Evolutionary conservation across 805 yeast genomes (phyloP).

Genomic region (Yamadazyma tumulicola): DNA sequence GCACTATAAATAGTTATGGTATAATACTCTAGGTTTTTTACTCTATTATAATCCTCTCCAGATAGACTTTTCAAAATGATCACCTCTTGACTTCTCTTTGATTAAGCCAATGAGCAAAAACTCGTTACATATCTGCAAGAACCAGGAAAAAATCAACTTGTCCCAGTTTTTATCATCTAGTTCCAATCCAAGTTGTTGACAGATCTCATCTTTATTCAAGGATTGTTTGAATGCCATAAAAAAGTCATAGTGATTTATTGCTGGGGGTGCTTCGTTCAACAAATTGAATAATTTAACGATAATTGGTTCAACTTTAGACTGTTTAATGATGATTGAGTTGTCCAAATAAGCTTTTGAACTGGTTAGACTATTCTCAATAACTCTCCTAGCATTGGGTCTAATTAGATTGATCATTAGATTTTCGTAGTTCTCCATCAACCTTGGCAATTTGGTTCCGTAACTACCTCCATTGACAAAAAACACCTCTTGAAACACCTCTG

Average conservation of each 20-base stretch:
- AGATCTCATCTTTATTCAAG: conserved; percentile 25
- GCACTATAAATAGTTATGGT: not conserved
- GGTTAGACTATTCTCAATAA: conserved; percentile 30
- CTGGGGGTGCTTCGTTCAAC: conserved; percentile 74
- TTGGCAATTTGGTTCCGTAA: conserved; percentile 14
- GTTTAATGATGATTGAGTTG: conserved; percentile 1
- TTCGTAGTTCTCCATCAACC: conserved; percentile 35
- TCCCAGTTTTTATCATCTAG: conserved; percentile 52
- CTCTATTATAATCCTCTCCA: conserved; percentile 63
- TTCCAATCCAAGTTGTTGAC: conserved; percentile 12
- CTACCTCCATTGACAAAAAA: conserved; percentile 35
- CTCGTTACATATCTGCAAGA: conserved; percentile 70
- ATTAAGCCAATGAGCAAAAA: conserved; percentile 66
- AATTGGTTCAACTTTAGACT: conserved; percentile 35
- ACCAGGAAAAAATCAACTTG: conserved; percentile 62
- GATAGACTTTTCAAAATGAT: conserved; percentile 61
- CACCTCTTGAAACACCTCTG: conserved; percentile 35
- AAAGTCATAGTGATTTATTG: conserved; percentile 65
- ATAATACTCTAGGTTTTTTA: not conserved
- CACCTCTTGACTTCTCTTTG: conserved; percentile 60
- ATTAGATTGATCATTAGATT: conserved; percentile 36
- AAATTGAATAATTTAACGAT: conserved; percentile 58
- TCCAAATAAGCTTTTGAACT: conserved; percentile 6
- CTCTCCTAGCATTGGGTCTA: conserved; percentile 33
- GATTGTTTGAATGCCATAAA: conserved; percentile 58